phyloP scores from a whole-genome alignment of 2,329 filamentous ascomycete species.

The Trichophyton schoenleinii region DNA sequence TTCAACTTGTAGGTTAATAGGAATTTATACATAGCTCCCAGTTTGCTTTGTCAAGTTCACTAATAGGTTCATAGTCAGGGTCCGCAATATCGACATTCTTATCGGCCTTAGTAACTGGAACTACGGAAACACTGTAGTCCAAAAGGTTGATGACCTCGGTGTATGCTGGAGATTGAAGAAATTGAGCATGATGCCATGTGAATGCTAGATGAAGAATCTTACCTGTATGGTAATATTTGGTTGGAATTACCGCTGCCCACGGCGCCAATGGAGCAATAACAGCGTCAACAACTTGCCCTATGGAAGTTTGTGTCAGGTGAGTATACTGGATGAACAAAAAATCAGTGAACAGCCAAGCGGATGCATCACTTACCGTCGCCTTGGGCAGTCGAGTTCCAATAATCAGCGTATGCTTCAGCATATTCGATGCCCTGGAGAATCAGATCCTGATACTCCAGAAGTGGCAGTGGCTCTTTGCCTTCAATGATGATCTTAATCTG shows the following conservation, averaged over 20 bases:
- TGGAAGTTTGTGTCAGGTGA: conserved; percentile 28
- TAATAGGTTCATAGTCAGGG: background rate
- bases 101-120: conserved; percentile 45
- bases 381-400: conserved; percentile 46
- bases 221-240: conserved; percentile 30
- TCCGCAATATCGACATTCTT: conserved; percentile 37
- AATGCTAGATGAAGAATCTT: background rate
- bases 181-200: background rate
- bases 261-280: conserved; percentile 33
- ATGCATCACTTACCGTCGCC: background rate
- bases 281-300: conserved; percentile 42
- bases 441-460: conserved; percentile 9
- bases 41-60: background rate
- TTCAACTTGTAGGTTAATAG: too few relatives aligned
- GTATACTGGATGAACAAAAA: background rate
- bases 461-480: background rate
- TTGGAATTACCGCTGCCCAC: conserved; percentile 30
- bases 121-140: conserved; percentile 43
- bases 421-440: conserved; percentile 30
- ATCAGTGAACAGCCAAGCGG: too few relatives aligned
- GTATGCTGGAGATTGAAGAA: conserved; percentile 26
- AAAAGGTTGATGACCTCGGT: conserved; percentile 40
- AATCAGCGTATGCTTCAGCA: conserved; percentile 47
- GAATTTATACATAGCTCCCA: background rate
- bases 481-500: conserved; percentile 23